phyloP scores from a whole-genome alignment of 2,329 filamentous ascomycete species.

The Dothideomycetidae sp. region DNA sequence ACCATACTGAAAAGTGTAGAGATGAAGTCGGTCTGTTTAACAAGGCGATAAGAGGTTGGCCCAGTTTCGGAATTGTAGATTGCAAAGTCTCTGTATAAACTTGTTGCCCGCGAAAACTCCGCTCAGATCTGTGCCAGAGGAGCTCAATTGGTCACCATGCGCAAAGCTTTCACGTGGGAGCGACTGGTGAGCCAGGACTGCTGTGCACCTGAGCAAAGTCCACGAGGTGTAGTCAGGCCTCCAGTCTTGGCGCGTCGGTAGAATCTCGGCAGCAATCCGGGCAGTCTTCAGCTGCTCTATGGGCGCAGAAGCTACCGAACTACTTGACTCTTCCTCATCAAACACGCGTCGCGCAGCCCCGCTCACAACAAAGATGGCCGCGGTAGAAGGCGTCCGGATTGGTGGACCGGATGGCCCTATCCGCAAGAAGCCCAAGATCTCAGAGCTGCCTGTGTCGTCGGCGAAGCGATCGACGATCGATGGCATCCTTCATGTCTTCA shows the following conservation, averaged over 20 bases:
- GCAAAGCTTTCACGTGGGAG: neutral
- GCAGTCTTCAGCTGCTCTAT: neutral
- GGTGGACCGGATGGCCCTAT: conserved; percentile 16
- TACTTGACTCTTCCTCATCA: neutral
- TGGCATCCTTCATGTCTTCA: conserved; percentile 62
- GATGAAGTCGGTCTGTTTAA: neutral
- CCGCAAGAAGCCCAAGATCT: conserved; percentile 53
- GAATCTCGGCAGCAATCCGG: neutral
- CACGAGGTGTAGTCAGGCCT: neutral
- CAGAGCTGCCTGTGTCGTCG: conserved; percentile 59
- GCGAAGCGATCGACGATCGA: conserved; percentile 63
- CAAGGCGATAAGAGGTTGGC: neutral
- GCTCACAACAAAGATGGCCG: conserved; percentile 12
- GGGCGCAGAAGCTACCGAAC: neutral
- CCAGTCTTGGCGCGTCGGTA: neutral
- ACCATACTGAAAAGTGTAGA: conserved; percentile 28
- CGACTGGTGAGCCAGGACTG: neutral
- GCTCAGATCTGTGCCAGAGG: no score
- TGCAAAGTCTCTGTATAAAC: no score
- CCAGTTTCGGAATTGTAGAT: no score
- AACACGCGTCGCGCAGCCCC: neutral
- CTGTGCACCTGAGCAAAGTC: neutral
- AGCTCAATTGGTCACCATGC: neutral
- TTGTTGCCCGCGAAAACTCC: no score
- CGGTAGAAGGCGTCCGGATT: conserved; percentile 8